Percentiles rank a stretch among this genome's conserved stretches.
phyloP scores from a whole-genome alignment of 345 rosid genomes.

The Euphorbia lathyris region DNA sequence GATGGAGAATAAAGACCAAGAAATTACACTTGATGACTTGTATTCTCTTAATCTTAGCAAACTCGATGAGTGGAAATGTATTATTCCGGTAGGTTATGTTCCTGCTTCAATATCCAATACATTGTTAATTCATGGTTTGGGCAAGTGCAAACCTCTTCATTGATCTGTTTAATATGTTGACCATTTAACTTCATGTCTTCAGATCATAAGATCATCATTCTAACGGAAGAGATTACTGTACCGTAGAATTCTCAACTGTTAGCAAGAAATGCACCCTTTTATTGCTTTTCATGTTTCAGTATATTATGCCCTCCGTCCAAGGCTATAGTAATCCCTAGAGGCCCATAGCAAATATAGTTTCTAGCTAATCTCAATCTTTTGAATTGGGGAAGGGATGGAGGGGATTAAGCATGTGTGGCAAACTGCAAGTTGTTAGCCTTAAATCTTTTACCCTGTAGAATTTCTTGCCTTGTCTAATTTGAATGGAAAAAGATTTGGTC shows the following conservation, averaged over 20 bases:
- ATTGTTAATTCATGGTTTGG: conserved; percentile 1
- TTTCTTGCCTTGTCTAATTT: neutral
- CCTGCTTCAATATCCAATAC: conserved; percentile 14
- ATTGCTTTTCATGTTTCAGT: neutral
- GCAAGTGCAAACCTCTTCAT: neutral
- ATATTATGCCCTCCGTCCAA: neutral
- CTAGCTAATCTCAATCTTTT: neutral
- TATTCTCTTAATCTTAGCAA: conserved; percentile 93
- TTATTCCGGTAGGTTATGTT: conserved; percentile 73
- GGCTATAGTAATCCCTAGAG: neutral
- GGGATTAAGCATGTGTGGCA: neutral
- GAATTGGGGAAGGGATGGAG: neutral
- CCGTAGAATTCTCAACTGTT: neutral
- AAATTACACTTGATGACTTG: conserved; percentile 88
- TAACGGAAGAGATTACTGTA: neutral
- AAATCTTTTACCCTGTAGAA: neutral
- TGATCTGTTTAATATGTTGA: neutral
- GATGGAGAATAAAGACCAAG: conserved; percentile 94
- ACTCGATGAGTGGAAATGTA: conserved; percentile 98
- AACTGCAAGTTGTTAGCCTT: neutral
- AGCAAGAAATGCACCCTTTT: neutral
- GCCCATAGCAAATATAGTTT: neutral
- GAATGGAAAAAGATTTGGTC: neutral
- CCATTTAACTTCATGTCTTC: neutral
- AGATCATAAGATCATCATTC: neutral